Conservation (phyloP, 1,284 basidiomycete species). For the Trichosporon ovoides region DNA sequence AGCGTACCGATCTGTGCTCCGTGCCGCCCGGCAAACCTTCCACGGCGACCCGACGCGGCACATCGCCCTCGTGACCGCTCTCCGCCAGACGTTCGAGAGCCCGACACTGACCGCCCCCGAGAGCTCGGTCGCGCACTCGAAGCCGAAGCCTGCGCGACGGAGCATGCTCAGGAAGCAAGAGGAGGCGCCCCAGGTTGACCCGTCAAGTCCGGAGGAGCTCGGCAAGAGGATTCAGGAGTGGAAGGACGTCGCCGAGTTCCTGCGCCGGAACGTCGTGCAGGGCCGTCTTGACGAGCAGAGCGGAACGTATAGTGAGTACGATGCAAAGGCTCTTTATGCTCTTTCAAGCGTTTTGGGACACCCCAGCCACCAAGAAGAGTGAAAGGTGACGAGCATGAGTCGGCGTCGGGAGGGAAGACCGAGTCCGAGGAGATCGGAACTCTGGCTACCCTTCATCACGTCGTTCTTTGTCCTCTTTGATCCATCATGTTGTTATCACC, state of each 20-base stretch:
- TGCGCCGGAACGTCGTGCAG: constrained; percentile 47
- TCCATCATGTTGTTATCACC: too few relatives aligned
- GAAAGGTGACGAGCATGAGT: too few relatives aligned
- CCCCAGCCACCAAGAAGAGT: too few relatives aligned
- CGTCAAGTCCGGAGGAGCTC: constrained; percentile 27
- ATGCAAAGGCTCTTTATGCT: neutral
- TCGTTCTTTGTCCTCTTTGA: too few relatives aligned
- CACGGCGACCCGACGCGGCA: constrained; percentile 38
- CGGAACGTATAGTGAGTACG: constrained; percentile 36
- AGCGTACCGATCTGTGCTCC: constrained; percentile 42
- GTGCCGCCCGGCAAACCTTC: constrained; percentile 44
- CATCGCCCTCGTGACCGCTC: constrained; percentile 27
- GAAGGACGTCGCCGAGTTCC: constrained; percentile 43
- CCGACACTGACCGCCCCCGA: constrained; percentile 37
- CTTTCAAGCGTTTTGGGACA: too few relatives aligned
- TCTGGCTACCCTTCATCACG: too few relatives aligned
- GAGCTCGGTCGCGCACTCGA: constrained; percentile 3
- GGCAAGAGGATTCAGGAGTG: constrained; percentile 43
- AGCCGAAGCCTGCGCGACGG: constrained; percentile 6
- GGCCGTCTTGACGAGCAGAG: constrained; percentile 33
- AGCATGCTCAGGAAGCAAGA: constrained; percentile 5
- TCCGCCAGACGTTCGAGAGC: constrained; percentile 39
- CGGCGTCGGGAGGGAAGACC: too few relatives aligned
- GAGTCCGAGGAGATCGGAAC: too few relatives aligned
- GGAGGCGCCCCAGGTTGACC: constrained; percentile 20